Base-by-base conservation (phyloP, 78 protist species). In the Tieghemostelium lacteum region DNA sequence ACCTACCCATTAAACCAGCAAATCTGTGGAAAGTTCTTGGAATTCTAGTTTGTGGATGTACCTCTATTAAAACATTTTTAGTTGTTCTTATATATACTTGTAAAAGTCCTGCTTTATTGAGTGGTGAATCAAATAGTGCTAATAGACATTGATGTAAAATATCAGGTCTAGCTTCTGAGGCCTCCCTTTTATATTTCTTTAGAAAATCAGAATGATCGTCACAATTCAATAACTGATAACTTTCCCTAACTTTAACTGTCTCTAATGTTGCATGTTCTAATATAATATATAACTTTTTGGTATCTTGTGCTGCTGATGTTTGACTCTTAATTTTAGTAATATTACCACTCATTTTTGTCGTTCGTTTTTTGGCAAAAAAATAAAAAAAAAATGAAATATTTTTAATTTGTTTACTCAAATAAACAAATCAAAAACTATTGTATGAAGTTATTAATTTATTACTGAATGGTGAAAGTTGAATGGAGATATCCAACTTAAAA, bases 1-100 rank as follows among this genome's bases (percentile, higher is more conserved):
- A 45, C 94, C 31, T 67, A 96, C 98, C 98, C 97, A 98, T 97
- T 29, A 98, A 92, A 14, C 98, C 99, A 28, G 97, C 63, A 36
- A 99, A 99, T 19, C 99, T 96, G 58, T 93, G 73, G 91, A 88
- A 97, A 0, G 99, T 98, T 37, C 99, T 94, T 24, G 99, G 99
- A 12, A 98, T 94, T 57, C 99, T 94, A 20, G 95, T 89, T 31
- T 94, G 94, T 10, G 99, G 99, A 78, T 95, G 92, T 63, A 89
- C 73, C 64, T 76, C 94, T 28, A 89, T 72, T 26, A 87, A 61
- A 29, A 77, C 87, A 40, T 87, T 87, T 49, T 88, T 78, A 6
- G 86, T 69, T 1, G 97, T 94, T 45, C 76, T 98, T 2, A 99
- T 80, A 73, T 66, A 99, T n/a, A 98, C 80, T 74, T 98, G 97